A percentile compares a stretch with the other conserved stretches of the same genome.
phyloP scores from a whole-genome alignment of 306 rosid species.

The Crataegus laevigata region DNA sequence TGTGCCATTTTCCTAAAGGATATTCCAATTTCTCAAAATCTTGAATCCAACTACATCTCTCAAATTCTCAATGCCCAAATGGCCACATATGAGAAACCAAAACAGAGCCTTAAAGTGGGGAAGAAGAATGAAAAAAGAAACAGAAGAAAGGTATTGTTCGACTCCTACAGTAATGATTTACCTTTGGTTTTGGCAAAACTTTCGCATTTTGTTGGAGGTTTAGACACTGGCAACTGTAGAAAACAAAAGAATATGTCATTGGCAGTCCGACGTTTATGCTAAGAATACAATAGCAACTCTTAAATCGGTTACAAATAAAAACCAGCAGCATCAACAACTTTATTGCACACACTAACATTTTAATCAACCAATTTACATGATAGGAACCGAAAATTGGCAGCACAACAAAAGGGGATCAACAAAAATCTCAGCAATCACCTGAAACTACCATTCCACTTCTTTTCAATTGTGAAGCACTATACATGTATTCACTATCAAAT shows the following conservation, averaged over 20 bases:
- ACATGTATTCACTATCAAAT: neutral
- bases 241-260: neutral
- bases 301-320: neutral
- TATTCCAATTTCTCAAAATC: neutral
- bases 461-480: neutral
- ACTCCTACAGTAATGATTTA: constrained; percentile 16
- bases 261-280: neutral
- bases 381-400: neutral
- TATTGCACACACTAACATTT: neutral
- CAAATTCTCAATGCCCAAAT: neutral
- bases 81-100: neutral
- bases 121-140: neutral
- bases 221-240: constrained; percentile 70
- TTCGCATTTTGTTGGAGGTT: no score
- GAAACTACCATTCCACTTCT: neutral
- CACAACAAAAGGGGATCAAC: neutral
- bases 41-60: neutral
- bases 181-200: constrained; percentile 71
- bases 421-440: neutral
- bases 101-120: neutral
- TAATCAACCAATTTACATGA: neutral
- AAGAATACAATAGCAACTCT: neutral
- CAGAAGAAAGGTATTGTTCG: neutral
- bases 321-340: neutral
- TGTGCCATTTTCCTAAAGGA: constrained; percentile 17